Evolutionary conservation across 1,284 basidiomycete species (phyloP).

Genomic region (Takashimella tepidaria): DNA sequence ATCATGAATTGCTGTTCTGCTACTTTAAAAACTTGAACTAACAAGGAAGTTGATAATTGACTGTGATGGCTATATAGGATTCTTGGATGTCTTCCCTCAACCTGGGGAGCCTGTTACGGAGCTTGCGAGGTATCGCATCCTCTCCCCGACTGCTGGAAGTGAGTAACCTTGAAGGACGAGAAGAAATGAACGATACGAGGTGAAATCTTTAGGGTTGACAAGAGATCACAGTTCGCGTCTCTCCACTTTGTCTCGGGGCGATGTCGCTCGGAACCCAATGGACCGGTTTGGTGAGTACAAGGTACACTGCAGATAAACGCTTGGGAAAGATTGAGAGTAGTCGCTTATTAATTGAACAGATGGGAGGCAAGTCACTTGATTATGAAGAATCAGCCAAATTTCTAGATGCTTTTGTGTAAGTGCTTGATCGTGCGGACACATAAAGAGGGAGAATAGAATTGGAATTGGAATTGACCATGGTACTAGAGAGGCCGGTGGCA

Average conservation of each 20-base stretch:
- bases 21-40: too few relatives aligned
- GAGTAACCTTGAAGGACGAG: slow-evolving; percentile 12
- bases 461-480: background rate
- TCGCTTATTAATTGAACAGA: background rate
- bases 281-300: slow-evolving; percentile 31
- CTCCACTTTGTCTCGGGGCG: slow-evolving; percentile 52
- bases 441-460: too few relatives aligned
- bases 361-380: slow-evolving; percentile 12
- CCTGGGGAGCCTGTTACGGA: slow-evolving; percentile 29
- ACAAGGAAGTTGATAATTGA: too few relatives aligned
- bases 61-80: background rate
- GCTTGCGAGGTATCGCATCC: slow-evolving; percentile 47
- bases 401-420: slow-evolving; percentile 41
- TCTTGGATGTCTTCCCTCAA: slow-evolving; percentile 22
- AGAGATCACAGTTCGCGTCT: slow-evolving; percentile 40
- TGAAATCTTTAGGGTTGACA: background rate
- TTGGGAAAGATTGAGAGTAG: background rate
- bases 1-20: too few relatives aligned
- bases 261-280: slow-evolving; percentile 53
- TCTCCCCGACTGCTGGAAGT: slow-evolving; percentile 50
- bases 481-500: slow-evolving; percentile 31
- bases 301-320: background rate
- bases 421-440: too few relatives aligned
- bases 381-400: slow-evolving; percentile 29
- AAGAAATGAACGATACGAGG: background rate